Percentiles rank a stretch among this genome's conserved stretches.
Conservation (phyloP, 257 asterid species). For the Galeopsis tetrahit region DNA sequence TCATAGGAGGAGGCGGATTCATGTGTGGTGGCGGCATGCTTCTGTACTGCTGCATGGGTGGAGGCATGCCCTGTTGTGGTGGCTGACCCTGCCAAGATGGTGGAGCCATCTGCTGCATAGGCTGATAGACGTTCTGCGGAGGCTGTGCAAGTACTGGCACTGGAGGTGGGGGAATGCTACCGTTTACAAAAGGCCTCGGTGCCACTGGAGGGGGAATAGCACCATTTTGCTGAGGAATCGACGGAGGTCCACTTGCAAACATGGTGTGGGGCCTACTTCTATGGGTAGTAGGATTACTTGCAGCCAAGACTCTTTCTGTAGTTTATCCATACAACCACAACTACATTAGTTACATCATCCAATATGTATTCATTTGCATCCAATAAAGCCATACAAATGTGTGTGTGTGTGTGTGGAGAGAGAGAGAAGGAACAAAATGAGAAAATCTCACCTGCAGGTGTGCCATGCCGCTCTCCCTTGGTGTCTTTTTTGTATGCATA, state of each 20-base stretch:
- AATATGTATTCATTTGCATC: not conserved
- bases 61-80: conserved; percentile 59
- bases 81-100: conserved; percentile 85
- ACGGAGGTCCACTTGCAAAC: conserved; percentile 97
- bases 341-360: not conserved
- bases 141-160: conserved; percentile 65
- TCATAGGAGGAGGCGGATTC: conserved; percentile 42
- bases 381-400: not conserved
- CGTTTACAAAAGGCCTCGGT: conserved; percentile 79
- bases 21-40: conserved; percentile 77
- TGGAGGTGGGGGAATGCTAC: conserved; percentile 68
- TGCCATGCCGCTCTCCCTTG: conserved; percentile 97
- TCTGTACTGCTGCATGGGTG: conserved; percentile 70
- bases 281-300: conserved; percentile 78
- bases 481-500: conserved; percentile 99
- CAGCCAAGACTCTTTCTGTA: conserved; percentile 90
- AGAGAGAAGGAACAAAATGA: not conserved
- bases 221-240: conserved; percentile 67
- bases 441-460: conserved; percentile 79
- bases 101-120: conserved; percentile 73
- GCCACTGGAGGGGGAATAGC: conserved; percentile 53
- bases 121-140: conserved; percentile 55
- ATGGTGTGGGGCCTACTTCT: conserved; percentile 90
- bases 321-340: conserved; percentile 19
- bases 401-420: not conserved